Base-by-base conservation (phyloP, 2,329 filamentous ascomycete genomes). In the Cryoendolithus antarcticus region DNA sequence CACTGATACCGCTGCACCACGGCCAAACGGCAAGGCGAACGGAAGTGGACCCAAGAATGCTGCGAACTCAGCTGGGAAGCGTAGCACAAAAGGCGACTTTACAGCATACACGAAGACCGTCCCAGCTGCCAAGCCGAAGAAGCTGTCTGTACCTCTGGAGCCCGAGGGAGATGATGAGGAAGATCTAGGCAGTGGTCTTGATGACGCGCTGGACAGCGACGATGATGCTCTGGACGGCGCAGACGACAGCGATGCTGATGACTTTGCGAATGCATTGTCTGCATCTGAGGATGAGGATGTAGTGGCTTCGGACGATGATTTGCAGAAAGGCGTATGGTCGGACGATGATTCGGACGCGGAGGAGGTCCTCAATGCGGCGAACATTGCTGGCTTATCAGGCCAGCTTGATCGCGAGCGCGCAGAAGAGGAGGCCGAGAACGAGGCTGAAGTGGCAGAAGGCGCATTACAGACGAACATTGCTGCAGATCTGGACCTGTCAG, bases 381-480 rank as follows among this genome's bases (percentile, higher is more conserved):
- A 98, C 62, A 96, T 98, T 46, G 91, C 82, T 53, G 91, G 91
- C 42, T 67, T 98, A 40, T 88, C 89, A 40, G 73, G 78, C 51
- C 89, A 86, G 60, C 64, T 98, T 41, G 89, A 98, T 58, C 69
- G 75, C 54, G 70, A 91, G 56, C 69, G 74, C 55, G 82, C 82
- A 33, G 72, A 81, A 44, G 84, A 94, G 47, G 85, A 80, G 11
- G 86, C 79, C 15, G 84, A 88, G 45, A 86, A 85, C 15, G 77
- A 88, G 51, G 82, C 80, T 28, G 91, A 98, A 60, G 65, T 96
- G 57, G 77, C 86, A 56, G 84, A 95, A 49, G 78, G 75, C 33
- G 82, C 84, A 6, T 62, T 96, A 59, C 86, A 94, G 64, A 96
- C 89, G 39, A 98, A 98, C 65, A 94, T 98, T 55, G 77, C 77